Evolutionary conservation across 2,329 filamentous ascomycete species (phyloP).

Genomic region (Aureobasidium uvarum): DNA sequence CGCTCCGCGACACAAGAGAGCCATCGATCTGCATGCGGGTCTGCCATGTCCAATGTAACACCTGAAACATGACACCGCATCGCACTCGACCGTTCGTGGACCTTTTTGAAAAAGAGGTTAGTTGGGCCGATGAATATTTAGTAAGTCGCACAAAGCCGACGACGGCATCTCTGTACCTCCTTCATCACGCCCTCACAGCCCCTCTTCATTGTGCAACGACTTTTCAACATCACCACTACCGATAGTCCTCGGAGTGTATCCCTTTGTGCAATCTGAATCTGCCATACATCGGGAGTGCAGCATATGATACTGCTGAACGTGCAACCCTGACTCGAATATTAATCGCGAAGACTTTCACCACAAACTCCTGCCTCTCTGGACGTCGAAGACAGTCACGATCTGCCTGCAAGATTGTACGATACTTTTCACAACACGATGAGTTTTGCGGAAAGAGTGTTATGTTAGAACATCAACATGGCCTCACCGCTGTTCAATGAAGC

Average conservation of each 20-base stretch:
- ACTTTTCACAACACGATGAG: too few species aligned
- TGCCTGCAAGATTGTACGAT: too few species aligned
- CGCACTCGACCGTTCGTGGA: background rate
- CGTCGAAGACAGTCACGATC: background rate
- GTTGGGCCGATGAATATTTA: background rate
- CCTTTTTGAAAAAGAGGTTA: background rate
- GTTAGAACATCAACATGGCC: too few species aligned
- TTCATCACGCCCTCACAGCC: background rate
- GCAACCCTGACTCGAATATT: background rate
- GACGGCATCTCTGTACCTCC: background rate
- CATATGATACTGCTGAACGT: background rate
- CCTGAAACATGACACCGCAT: constrained; percentile 23
- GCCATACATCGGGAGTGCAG: background rate
- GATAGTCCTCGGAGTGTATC: background rate
- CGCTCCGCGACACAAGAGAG: background rate
- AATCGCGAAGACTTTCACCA: background rate
- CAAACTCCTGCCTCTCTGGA: background rate
- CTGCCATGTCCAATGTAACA: constrained; percentile 16
- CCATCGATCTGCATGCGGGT: constrained; percentile 5
- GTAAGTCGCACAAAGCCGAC: background rate
- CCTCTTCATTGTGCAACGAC: background rate
- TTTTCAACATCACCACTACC: background rate
- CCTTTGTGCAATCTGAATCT: background rate
- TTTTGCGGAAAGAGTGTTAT: too few species aligned
- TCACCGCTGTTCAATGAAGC: too few species aligned